Base-by-base conservation (phyloP, 2,329 filamentous ascomycete species). In the Xylariomycetidae sp. region DNA sequence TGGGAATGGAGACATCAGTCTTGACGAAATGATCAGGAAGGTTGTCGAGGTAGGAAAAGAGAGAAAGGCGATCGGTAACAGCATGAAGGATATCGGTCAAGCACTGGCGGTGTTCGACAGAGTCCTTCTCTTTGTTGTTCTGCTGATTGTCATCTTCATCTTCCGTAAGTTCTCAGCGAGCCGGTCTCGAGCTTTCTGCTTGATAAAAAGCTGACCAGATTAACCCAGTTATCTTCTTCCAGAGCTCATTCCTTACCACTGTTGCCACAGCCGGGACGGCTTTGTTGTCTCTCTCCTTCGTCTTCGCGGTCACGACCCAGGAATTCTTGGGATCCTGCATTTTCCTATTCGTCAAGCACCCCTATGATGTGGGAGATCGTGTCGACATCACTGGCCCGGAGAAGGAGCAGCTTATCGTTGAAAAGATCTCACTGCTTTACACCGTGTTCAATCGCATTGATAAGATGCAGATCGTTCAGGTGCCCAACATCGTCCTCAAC, bases 311-410 rank as follows among this genome's bases (percentile, higher is more conserved):
- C 36, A 96, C 89, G 2, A 82, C 84, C 4, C 89, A 96, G 62
- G 92, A 98, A 61, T 85, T 98, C 44, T 77, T 98, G n/a, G 90
- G 90, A 53, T 96, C 89, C 23, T 97, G 90, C 67, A 95, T 98
- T 53, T 98, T 98, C 69, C 69, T 98, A 2, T 98, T 98, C 53
- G 88, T 97, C 68, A 98, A 98, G 69, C 92, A 98, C 58, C 90
- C 92, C 0, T 97, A 85, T 58, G 92, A 98, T 57, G 88, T 97
- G 15, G 89, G 90, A 41, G 92, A 98, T 58, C 82, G 92, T 16
- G 86, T 97, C 27, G 88, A 96, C 50, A 84, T 97, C 44, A 66
- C 58, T 33, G 70, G 70, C 12, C 58, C 63, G 7, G 63, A 68
- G 41, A 65, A 67, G 38, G 72, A 82, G 45, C 72, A 80, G 48